Evolutionary conservation across 805 yeast genomes (phyloP), one percentile per base, ranked within the genome.

Genomic region (Dipodascus albidus): DNA sequence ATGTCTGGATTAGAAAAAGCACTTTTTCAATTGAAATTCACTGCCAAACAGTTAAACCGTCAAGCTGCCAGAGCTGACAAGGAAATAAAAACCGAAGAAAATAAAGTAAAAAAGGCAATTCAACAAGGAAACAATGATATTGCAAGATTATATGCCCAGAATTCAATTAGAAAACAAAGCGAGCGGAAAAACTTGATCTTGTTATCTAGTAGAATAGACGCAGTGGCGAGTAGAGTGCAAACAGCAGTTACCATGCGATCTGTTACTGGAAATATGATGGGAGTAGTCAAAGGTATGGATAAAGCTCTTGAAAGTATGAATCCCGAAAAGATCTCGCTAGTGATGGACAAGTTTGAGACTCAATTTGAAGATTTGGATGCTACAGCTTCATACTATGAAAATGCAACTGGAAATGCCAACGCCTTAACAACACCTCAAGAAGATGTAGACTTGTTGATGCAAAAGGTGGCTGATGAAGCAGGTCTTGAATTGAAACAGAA

Each of bases 171-270:
- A 51, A 93, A 93, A 68, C 77, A 85, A 49, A 86, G 85, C 62
- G 99, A 93, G 67, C 74, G 91, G 57, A 74, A 91, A 27, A 91
- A 85, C 64, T 70, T 93, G 53, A 71, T 93, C 52, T 76, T 91
- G 59, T 73, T 93, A 54, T 85, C 96, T 0, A 87, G 96, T 0
- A 72, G 97, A 54, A 87, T 93, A 20, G 99, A 93, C 69, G 91
- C 98, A 0, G 99, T 93, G 22, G 95, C 98, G 0, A 84, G 95
- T 2, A 72, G 99, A 55, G 96, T 93, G 1, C 97, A 91, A 62
- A 93, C 99, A 0, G 99, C 99, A 0, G 97, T 93, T 3, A 91
- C 98, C 0, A 93, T 93, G 99, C 78, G 96, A 42, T 81, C 87
- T 50, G 96, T 93, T 9, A 87, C 96, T 0, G 89, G 90, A 1